Base-by-base conservation (phyloP, 2,329 filamentous ascomycete genomes). In the Pestalotiopsis sp. region DNA sequence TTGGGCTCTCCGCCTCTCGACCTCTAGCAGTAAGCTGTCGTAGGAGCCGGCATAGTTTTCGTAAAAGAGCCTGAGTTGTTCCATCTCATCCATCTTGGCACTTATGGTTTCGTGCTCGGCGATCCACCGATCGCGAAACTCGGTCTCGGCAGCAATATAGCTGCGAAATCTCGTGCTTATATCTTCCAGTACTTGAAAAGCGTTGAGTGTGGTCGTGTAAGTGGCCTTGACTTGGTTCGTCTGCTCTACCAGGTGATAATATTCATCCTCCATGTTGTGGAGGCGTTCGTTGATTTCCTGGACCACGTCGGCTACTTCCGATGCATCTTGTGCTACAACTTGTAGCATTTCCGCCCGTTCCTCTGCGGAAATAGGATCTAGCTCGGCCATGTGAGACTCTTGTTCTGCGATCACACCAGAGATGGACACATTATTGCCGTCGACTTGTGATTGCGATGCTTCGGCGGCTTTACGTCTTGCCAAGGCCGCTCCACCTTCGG, bases 11-110 rank as follows among this genome's bases (percentile, higher is more conserved):
- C 96, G 87, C 27, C 96, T 86, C 66, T 92, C 91, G 5, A 94
- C 91, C 79, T 99, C 96, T 1, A 97, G 86, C 27, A 98, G 87
- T 13, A 99, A 83, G 23, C 91, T 90, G 73, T 94, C 92, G 76
- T 99, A 98, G 0, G 94, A 93, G 66, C 90, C 87, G 23, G 93
- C 86, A 75, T 98, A 99, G 20, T 92, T 91, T 70, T 95, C 92
- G 79, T 98, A 98, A 74, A 98, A 93, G n/a, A 89, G 84, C 12
- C 90, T 87, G 74, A 98, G 88, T 25, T 89, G 89, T 65, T 92
- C 90, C 80, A 98, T 91, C 75, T 97, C 93, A 11, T 86, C 83
- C 56, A 97, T 88, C 73, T 90, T 92, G 17, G 82, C 84, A 45
- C 86, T 84, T 27, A 98, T 92, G 20, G 85, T 86, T 4, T 89